Conservation (phyloP, 2,329 filamentous ascomycete species). For the Colletotrichum musae region DNA sequence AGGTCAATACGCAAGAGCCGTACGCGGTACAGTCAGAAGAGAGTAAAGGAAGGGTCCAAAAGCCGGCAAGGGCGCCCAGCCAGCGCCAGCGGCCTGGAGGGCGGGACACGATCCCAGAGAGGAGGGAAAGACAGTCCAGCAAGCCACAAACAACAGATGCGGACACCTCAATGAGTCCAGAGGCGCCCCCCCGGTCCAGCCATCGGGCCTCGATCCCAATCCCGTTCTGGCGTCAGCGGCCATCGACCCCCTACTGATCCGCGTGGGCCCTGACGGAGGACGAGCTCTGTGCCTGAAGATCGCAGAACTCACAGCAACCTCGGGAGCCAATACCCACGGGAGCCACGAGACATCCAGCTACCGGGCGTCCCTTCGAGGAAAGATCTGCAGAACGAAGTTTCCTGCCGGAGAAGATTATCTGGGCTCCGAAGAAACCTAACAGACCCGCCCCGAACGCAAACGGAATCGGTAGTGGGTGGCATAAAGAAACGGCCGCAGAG, state of each 20-base stretch:
- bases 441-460: constrained; percentile 14
- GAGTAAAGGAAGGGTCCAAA: neutral
- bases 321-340: neutral
- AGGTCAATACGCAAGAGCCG: neutral
- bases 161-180: constrained; percentile 6
- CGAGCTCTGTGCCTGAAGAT: neutral
- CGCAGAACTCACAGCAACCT: neutral
- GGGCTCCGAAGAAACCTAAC: no score
- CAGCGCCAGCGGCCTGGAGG: neutral
- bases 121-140: neutral
- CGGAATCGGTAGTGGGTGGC: neutral
- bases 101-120: neutral
- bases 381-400: constrained; percentile 7
- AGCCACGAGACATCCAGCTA: neutral
- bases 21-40: neutral
- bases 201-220: neutral
- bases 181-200: neutral
- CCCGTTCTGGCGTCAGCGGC: neutral
- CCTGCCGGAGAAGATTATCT: neutral
- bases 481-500: constrained; percentile 25
- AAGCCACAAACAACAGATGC: constrained; percentile 29
- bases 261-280: neutral
- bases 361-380: neutral
- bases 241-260: neutral
- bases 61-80: constrained; percentile 9